A percentile compares a stretch with the other conserved stretches of the same genome.
Evolutionary conservation across 768 basidiomycete species (phyloP).

Genomic region (Rhizopogon roseolus): DNA sequence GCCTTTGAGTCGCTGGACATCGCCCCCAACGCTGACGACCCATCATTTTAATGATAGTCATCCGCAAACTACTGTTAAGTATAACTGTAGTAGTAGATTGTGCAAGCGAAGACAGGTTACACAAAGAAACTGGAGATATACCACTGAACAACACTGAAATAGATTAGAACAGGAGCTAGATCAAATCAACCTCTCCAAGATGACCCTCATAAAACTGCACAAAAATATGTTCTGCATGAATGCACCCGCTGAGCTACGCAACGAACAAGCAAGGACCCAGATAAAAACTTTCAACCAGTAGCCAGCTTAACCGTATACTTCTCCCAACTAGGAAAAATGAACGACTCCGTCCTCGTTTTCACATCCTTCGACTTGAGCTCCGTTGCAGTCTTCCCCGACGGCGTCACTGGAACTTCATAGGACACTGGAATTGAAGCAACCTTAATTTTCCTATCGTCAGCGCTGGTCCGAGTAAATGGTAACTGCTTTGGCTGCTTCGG

Average conservation of each 20-base stretch:
- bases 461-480: constrained; percentile 47
- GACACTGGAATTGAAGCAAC: constrained; percentile 43
- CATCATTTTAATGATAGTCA: too few relatives aligned
- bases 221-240: background rate
- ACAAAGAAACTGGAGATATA: too few relatives aligned
- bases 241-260: background rate
- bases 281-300: constrained; percentile 11
- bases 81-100: too few relatives aligned
- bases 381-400: constrained; percentile 16
- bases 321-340: constrained; percentile 62
- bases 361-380: constrained; percentile 22
- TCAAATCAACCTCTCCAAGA: background rate
- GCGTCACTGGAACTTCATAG: constrained; percentile 27
- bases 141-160: background rate
- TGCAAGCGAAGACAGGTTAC: too few relatives aligned
- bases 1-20: too few relatives aligned
- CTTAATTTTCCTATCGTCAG: constrained; percentile 52
- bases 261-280: too few relatives aligned
- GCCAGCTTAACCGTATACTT: constrained; percentile 48
- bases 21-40: too few relatives aligned
- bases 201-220: background rate
- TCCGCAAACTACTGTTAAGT: too few relatives aligned
- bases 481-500: constrained; percentile 40
- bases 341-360: constrained; percentile 37
- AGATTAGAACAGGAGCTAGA: background rate